Conservation (phyloP, 2,329 filamentous ascomycete species). For the Paecilomyces sp. region DNA sequence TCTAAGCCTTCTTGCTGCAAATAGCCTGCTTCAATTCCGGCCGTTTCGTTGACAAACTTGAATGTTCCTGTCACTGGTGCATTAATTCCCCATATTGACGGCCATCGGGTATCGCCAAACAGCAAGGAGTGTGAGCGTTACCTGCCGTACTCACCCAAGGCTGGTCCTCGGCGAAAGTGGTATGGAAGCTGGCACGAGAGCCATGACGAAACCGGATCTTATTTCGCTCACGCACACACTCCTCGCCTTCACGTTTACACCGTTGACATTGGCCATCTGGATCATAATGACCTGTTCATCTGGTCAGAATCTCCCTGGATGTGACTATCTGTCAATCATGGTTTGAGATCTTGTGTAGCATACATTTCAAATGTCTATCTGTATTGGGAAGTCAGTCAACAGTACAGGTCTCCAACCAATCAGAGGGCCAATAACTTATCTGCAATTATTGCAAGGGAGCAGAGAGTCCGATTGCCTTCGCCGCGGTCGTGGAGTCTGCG, state of each 20-base stretch:
- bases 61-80: conserved; percentile 5
- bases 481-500: background rate
- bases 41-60: conserved; percentile 18
- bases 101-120: background rate
- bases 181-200: conserved; percentile 24
- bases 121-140: conserved; percentile 9
- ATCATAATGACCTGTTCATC: background rate
- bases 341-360: background rate
- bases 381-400: background rate
- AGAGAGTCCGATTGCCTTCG: background rate
- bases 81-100: background rate
- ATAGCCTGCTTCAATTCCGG: conserved; percentile 13
- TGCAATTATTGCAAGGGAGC: background rate
- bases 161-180: conserved; percentile 23
- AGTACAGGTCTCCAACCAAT: background rate
- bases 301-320: background rate
- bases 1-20: conserved; percentile 1
- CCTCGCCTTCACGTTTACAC: background rate
- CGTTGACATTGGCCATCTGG: background rate
- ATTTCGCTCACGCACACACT: background rate
- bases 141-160: conserved; percentile 22
- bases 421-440: background rate
- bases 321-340: background rate
- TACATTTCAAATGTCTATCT: background rate
- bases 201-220: conserved; percentile 21